Base-by-base conservation (phyloP, 2,329 filamentous ascomycete species). In the Corynespora cassiicola region DNA sequence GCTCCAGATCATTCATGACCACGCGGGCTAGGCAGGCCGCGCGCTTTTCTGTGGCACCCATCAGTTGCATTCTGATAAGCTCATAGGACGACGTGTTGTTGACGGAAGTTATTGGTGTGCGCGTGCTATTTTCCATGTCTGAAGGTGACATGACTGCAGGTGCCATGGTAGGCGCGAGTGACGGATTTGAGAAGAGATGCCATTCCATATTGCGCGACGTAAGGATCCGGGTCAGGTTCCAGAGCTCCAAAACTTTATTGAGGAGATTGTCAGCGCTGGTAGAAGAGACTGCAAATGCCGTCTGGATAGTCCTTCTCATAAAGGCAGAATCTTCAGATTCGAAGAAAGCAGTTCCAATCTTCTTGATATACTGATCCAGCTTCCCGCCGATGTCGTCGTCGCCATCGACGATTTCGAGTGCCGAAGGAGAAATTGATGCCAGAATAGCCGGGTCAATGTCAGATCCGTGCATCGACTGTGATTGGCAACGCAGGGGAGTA, bases 1-100 rank as follows among this genome's bases (percentile, higher is more conserved):
- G 75, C 54, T 84, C 81, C 2, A 84, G 70, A 41, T 82, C 79
- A 45, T 80, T 80, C 72, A 83, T 77, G 21, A 82, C 74, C 7
- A 66, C 66, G 36, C 78, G 80, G 48, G 75, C 75, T 5, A 82
- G 65, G 35, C 70, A 68, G 10, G 73, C 69, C 22, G 78, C 78
- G 18, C 77, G 74, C 48, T 78, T 78, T 52, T 84, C 80, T 12
- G 75, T 71, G 1, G 74, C 77, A 4, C 77, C 75, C 31, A 77
- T 74, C 29, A 83, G 64, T 56, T 84, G 80, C 34, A 72, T 68
- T 47, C 68, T 74, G 42, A 84, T 74, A 3, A 81, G 64, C 1
- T 65, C 58, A 45, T 78, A 75, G 2, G 76, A 75, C 17, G 75
- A 60, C 2, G 65, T 52, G 27, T 76, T 58, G 23, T 55, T 52